Evolutionary conservation across 768 basidiomycete genomes (phyloP).

Genomic region (Leccinum subtestaceum): DNA sequence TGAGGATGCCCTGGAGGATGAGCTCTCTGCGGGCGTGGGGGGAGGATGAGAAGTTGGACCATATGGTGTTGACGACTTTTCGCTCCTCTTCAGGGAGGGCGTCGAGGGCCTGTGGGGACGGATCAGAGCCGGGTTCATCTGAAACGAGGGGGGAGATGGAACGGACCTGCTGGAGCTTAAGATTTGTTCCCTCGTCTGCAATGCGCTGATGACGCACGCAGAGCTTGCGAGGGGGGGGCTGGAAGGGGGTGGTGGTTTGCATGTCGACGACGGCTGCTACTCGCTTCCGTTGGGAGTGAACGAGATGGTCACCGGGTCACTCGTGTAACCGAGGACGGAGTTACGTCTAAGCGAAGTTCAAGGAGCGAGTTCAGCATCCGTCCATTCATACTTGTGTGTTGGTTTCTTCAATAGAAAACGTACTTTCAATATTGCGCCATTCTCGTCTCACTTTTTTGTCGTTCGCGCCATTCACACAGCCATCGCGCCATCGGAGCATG

Average conservation of each 20-base stretch:
- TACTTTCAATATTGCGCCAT: constrained; percentile 36
- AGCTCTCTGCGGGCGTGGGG: constrained; percentile 87
- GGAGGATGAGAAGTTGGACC: constrained; percentile 96
- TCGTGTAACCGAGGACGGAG: too few relatives aligned
- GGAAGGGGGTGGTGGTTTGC: not conserved
- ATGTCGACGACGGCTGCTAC: not conserved
- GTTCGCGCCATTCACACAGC: constrained; percentile 21
- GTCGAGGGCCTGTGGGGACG: constrained; percentile 73
- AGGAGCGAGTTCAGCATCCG: not conserved
- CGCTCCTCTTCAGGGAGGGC: constrained; percentile 83
- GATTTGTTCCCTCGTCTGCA: too few relatives aligned
- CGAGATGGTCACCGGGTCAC: constrained; percentile 32
- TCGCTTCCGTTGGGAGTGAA: not conserved
- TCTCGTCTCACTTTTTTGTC: not conserved
- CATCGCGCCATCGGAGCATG: constrained; percentile 18
- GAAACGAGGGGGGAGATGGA: too few relatives aligned
- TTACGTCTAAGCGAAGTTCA: not conserved
- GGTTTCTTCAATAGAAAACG: too few relatives aligned
- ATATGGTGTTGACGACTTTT: constrained; percentile 84
- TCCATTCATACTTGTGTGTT: too few relatives aligned
- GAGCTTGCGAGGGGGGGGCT: too few relatives aligned
- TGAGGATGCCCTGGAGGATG: constrained; percentile 94
- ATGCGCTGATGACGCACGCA: too few relatives aligned
- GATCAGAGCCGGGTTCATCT: constrained; percentile 8
- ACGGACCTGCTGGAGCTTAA: too few relatives aligned